A percentile compares a stretch with the other conserved stretches of the same genome.
Evolutionary conservation across 352 stramenopile species (phyloP).

Genomic region (Pythium chondricola): DNA sequence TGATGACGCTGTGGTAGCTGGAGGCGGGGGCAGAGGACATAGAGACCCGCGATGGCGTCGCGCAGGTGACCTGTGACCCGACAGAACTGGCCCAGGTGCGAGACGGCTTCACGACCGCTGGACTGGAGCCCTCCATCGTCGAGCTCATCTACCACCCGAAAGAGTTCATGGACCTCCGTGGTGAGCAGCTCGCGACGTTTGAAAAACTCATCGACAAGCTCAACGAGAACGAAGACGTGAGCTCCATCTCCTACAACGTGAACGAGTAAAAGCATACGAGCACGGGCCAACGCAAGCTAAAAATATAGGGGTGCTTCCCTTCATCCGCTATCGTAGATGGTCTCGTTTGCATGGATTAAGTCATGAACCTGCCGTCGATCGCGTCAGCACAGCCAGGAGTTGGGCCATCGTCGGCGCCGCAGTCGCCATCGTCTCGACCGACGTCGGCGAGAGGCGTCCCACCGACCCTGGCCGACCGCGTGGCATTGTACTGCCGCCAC

Average conservation of each 20-base stretch:
- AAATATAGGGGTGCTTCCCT: no score
- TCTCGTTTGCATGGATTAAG: no score
- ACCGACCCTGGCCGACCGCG: constrained; percentile 7
- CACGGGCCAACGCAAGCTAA: no score
- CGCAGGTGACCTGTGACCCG: constrained; percentile 67
- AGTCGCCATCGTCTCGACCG: background rate
- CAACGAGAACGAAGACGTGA: constrained; percentile 76
- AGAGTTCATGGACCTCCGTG: constrained; percentile 59
- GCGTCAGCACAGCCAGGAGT: no score
- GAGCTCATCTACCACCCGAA: constrained; percentile 82
- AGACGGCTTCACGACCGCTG: constrained; percentile 41
- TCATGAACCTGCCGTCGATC: no score
- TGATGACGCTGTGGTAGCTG: no score
- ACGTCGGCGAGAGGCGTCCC: constrained; percentile 1
- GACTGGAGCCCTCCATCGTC: constrained; percentile 57
- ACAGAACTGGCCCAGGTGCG: constrained; percentile 57
- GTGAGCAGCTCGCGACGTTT: constrained; percentile 49
- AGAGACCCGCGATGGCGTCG: constrained; percentile 49
- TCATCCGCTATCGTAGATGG: no score
- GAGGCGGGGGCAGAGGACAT: constrained; percentile 69
- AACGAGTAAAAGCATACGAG: constrained; percentile 67
- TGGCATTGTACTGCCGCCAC: constrained; percentile 10
- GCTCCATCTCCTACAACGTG: constrained; percentile 79
- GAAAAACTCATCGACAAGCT: constrained; percentile 72
- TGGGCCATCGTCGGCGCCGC: background rate